Evolutionary conservation across 2,329 filamentous ascomycete species (phyloP).

Genomic region (Gnomoniopsis sp.): DNA sequence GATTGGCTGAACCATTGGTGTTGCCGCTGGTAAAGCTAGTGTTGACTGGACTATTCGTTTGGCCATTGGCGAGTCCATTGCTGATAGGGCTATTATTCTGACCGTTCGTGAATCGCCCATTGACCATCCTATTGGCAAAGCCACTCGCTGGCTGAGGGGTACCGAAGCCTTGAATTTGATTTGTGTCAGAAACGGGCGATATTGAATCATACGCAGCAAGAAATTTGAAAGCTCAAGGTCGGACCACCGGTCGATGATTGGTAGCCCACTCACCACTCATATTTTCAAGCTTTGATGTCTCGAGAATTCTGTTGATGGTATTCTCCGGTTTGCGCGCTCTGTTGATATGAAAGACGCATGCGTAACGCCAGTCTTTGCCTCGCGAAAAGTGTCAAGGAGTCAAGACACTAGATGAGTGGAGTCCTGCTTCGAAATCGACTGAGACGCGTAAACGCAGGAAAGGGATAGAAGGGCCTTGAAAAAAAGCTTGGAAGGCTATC

Average conservation of each 20-base stretch:
- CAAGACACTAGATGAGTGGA: no score
- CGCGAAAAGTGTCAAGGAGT: no score
- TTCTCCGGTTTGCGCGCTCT: neutral
- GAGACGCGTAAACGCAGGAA: no score
- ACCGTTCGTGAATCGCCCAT: neutral
- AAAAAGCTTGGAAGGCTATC: no score
- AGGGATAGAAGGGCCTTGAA: no score
- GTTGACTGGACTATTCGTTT: neutral
- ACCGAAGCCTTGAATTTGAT: neutral
- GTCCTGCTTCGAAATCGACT: no score
- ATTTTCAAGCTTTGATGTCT: no score
- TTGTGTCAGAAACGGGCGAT: neutral
- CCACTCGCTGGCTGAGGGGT: no score
- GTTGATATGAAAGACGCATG: neutral
- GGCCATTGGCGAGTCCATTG: neutral
- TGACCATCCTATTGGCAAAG: neutral
- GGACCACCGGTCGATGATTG: neutral
- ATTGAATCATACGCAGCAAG: neutral
- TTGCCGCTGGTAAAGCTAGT: neutral
- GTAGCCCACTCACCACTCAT: neutral
- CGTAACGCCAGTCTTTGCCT: no score
- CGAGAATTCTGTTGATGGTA: no score
- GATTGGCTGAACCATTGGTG: neutral
- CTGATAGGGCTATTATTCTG: neutral
- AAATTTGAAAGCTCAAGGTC: neutral